Evolutionary conservation across 23 red algal genomes (phyloP).

Genomic region (Agarophyton chilense): DNA sequence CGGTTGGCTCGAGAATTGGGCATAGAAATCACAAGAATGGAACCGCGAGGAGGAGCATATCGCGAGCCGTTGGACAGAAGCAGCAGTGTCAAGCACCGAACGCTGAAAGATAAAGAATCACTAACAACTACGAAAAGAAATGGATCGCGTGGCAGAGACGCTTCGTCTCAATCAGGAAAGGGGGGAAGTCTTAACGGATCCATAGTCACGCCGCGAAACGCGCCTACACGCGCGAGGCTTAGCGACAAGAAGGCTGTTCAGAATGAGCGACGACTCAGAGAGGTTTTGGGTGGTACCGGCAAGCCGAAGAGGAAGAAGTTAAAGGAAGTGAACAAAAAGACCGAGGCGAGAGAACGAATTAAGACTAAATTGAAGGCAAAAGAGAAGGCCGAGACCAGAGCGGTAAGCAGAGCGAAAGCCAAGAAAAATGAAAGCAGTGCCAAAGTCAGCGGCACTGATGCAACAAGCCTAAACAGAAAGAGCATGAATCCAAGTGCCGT

Average conservation of each 20-base stretch:
- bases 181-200: no score
- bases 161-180: background rate
- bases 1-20: conserved; percentile 45
- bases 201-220: no score
- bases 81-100: background rate
- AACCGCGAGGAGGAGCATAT: conserved; percentile 70
- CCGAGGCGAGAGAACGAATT: background rate
- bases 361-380: conserved; percentile 12
- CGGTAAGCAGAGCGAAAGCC: background rate
- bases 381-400: background rate
- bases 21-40: conserved; percentile 70
- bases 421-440: background rate
- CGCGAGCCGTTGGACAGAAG: conserved; percentile 9
- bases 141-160: no score
- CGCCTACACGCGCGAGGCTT: no score
- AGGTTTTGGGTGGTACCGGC: background rate
- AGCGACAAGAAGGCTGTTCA: no score
- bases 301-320: conserved; percentile 17
- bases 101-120: no score
- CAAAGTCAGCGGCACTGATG: background rate
- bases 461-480: background rate
- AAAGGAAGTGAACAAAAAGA: background rate
- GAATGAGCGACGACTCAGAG: no score
- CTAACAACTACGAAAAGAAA: background rate
- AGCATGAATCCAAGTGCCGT: background rate